Evolutionary conservation across 257 asterid species (phyloP), one percentile per base, ranked within the genome.

Genomic region (Solanum chmielewskii): DNA sequence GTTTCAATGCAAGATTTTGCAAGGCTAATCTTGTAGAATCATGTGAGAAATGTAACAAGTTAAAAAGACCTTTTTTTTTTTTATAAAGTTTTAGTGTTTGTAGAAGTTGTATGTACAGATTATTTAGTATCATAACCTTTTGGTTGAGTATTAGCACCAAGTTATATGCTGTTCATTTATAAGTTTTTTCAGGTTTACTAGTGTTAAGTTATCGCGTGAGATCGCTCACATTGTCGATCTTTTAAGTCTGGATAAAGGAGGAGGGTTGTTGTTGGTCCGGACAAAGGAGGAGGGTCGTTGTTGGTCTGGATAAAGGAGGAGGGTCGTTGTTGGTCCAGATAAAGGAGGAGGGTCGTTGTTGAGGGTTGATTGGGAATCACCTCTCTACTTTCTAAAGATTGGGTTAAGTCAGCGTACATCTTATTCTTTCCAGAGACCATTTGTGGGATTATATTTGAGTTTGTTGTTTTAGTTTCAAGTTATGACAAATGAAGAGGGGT

Each of bases 1-100:
- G 83, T 85, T 49, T 37, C 33, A 64, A 31, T 18, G 39, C 80
- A 84, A 47, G 88, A 25, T 76, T 75, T 64, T 87, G 89, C 74
- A 74, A 85, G 66, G 49, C 52, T 87, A 85, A 89, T 56, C 91
- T 69, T 86, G 60, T 83, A 81, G 86, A 80, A 47, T 49, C 85
- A 80, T 80, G 45, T 80, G 25, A 47, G 8, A 18, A 41, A 45
- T 80, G 44, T 80, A 10, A 49, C 2, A 80, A 29, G 21, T 29
- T 80, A 2, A 16, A 4, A 16, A 9, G 27, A 35, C 78, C 33
- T 31, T 31, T 33, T 14, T 0, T 14, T 0, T 80, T 29, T 33
- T 37, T 35, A 4, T 3, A 0, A 39, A 12, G 44, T 33, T 27
- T 1, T 16, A 45, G 42, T 16, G 16, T 49, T 47, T 29, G 11